phyloP scores from a whole-genome alignment of 2,329 filamentous ascomycete genomes.

The Exophiala mesophila region DNA sequence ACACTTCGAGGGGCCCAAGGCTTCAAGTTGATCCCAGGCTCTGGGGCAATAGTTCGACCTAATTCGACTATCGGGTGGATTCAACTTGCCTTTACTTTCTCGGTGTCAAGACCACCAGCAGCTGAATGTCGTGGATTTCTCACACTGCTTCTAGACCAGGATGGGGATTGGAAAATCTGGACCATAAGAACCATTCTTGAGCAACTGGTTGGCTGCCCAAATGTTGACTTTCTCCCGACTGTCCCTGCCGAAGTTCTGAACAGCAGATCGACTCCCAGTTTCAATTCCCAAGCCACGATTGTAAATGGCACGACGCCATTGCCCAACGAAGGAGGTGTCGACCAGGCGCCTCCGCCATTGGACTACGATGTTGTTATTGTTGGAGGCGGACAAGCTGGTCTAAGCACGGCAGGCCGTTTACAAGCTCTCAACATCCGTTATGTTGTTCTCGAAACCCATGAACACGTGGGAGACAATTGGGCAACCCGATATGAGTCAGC shows the following conservation, averaged over 20 bases:
- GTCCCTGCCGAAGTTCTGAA: too few relatives aligned
- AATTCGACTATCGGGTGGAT: conserved; percentile 14
- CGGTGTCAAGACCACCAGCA: conserved; percentile 3
- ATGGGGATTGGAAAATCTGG: conserved; percentile 28
- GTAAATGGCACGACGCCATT: not conserved
- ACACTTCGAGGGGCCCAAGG: conserved; percentile 1
- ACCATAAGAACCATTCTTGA: conserved; percentile 24
- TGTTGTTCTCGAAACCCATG: conserved; percentile 43
- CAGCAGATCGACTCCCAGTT: too few relatives aligned
- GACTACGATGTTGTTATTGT: conserved; percentile 32
- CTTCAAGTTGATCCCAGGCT: conserved; percentile 5
- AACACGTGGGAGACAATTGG: conserved; percentile 46
- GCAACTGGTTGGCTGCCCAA: conserved; percentile 20
- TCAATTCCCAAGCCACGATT: not conserved
- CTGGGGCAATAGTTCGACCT: conserved; percentile 4
- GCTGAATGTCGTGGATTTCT: conserved; percentile 11
- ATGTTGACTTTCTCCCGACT: conserved; percentile 25
- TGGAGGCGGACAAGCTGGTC: conserved; percentile 43
- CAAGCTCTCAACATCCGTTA: conserved; percentile 41
- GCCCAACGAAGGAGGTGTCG: not conserved
- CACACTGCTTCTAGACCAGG: conserved; percentile 12
- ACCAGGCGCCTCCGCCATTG: conserved; percentile 1
- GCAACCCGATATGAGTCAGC: conserved; percentile 44
- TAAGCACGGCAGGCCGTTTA: conserved; percentile 41
- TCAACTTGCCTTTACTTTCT: conserved; percentile 13